phyloP scores from a whole-genome alignment of 2,329 filamentous ascomycete genomes.

The Trichophyton rubrum region DNA sequence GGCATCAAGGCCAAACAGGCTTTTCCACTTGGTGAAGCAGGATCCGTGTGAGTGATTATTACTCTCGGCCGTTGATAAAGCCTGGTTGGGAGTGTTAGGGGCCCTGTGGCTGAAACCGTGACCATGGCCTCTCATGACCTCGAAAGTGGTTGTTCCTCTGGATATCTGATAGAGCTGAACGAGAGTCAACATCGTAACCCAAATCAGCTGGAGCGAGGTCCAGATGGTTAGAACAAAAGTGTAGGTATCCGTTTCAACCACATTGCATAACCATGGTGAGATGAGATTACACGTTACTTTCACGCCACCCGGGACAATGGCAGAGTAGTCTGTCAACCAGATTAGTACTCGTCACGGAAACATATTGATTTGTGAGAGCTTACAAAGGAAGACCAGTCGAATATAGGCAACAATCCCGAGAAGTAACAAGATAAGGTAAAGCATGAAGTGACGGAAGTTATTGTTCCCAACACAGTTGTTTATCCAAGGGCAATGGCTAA shows the following conservation, averaged over 20 bases:
- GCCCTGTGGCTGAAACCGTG: not conserved
- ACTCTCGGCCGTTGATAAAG: constrained; percentile 36
- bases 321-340: constrained; percentile 46
- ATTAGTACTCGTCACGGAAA: constrained; percentile 18
- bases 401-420: constrained; percentile 62
- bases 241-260: constrained; percentile 71
- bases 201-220: constrained; percentile 73
- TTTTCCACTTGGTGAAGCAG: constrained; percentile 66
- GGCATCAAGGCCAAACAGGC: constrained; percentile 77
- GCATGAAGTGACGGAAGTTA: constrained; percentile 89
- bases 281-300: constrained; percentile 57
- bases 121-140: constrained; percentile 67
- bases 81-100: constrained; percentile 22
- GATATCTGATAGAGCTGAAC: constrained; percentile 90
- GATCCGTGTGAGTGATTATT: constrained; percentile 39
- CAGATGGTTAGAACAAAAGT: constrained; percentile 69
- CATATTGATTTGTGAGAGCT: constrained; percentile 22
- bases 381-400: constrained; percentile 60
- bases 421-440: constrained; percentile 72
- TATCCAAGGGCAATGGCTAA: constrained; percentile 94
- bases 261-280: constrained; percentile 58
- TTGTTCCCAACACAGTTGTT: constrained; percentile 93
- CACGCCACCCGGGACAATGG: constrained; percentile 39
- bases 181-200: constrained; percentile 93
- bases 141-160: constrained; percentile 86